Conservation (phyloP, 2,329 filamentous ascomycete genomes). For the Apiospora arundinis region DNA sequence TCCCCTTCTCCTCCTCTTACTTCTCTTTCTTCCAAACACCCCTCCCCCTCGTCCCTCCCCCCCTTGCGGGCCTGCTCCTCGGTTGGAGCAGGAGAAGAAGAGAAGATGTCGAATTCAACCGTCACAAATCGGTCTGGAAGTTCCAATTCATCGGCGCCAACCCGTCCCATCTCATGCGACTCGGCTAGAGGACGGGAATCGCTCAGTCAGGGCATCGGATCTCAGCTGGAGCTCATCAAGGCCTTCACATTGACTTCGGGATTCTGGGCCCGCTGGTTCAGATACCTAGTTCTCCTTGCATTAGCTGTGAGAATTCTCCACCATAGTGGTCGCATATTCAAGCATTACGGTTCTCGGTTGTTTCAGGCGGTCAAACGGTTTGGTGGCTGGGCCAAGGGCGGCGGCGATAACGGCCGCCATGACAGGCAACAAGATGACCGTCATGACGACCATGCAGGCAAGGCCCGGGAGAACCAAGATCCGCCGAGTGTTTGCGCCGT, state of each 20-base stretch:
- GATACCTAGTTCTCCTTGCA: background rate
- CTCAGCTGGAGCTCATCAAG: constrained; percentile 2
- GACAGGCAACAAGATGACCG: background rate
- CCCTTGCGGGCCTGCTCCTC: constrained; percentile 13
- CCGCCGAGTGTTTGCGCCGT: background rate
- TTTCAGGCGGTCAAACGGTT: background rate
- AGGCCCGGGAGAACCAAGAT: background rate
- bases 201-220: background rate
- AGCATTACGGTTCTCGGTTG: background rate
- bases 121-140: background rate
- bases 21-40: background rate
- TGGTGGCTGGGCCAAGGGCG: background rate
- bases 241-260: background rate
- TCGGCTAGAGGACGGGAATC: background rate
- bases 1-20: background rate
- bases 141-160: background rate
- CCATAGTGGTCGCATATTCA: constrained; percentile 1
- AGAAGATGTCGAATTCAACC: background rate
- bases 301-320: background rate
- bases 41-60: background rate
- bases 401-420: background rate
- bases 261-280: constrained; percentile 12
- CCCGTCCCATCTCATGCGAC: background rate
- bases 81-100: background rate
- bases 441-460: background rate